phyloP scores from a whole-genome alignment of 352 stramenopile species.

The Globisporangium irregulare region DNA sequence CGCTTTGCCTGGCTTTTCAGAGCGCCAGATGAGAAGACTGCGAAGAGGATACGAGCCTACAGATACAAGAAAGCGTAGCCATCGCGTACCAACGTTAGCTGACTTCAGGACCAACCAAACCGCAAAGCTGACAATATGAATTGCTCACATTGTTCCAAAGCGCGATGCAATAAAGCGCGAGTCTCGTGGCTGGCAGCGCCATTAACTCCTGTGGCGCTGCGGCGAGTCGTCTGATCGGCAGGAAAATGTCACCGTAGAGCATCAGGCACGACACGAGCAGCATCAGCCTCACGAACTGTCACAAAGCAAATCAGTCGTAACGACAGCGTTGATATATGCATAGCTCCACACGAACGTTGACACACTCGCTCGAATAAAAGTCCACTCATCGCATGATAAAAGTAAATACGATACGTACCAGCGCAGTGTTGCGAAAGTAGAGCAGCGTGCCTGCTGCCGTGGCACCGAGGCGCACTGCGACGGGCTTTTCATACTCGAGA shows the following conservation, averaged over 20 bases:
- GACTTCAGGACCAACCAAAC: neutral
- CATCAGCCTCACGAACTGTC: conserved; percentile 56
- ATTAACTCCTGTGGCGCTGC: conserved; percentile 7
- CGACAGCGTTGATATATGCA: too few species aligned
- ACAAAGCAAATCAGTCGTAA: too few species aligned
- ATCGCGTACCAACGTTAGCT: neutral
- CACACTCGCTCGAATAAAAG: neutral
- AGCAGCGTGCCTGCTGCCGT: conserved; percentile 29
- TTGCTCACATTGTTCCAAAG: conserved; percentile 35
- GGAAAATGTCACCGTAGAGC: conserved; percentile 57
- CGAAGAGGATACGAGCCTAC: conserved; percentile 32
- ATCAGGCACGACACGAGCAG: conserved; percentile 51
- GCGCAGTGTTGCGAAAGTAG: conserved; percentile 60
- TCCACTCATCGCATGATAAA: neutral
- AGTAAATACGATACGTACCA: conserved; percentile 29
- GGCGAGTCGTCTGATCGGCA: conserved; percentile 30
- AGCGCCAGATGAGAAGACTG: conserved; percentile 32
- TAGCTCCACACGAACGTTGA: neutral
- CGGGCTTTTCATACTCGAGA: conserved; percentile 56
- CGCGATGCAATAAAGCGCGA: conserved; percentile 37
- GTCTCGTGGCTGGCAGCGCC: conserved; percentile 18
- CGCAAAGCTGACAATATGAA: neutral
- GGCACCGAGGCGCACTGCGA: conserved; percentile 39
- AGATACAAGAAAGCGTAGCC: too few species aligned
- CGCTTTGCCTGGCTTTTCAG: conserved; percentile 14